Conservation (phyloP, 1,284 basidiomycete species). For the Takashimella koratensis region DNA sequence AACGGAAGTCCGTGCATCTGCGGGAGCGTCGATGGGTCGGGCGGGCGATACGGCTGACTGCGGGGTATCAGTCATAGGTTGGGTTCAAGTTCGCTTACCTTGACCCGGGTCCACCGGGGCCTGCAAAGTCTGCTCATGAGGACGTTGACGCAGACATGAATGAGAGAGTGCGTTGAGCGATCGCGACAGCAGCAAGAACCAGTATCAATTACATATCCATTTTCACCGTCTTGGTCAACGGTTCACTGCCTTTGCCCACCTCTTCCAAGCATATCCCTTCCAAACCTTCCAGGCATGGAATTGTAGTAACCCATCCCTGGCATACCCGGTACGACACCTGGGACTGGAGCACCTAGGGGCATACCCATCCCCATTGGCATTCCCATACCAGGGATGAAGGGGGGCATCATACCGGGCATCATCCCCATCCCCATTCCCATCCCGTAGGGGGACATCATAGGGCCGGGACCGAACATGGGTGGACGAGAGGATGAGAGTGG, state of each 20-base stretch:
- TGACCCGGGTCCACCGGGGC: constrained; percentile 37
- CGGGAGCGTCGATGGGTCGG: constrained; percentile 35
- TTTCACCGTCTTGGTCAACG: not conserved
- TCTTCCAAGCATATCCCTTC: constrained; percentile 29
- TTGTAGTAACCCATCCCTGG: constrained; percentile 33
- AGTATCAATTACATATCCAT: not conserved
- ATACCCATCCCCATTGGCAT: constrained; percentile 11
- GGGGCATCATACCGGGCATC: not conserved
- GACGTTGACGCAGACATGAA: too few species aligned
- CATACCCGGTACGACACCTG: constrained; percentile 36
- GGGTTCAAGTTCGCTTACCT: constrained; percentile 14
- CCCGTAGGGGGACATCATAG: not conserved
- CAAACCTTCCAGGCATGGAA: constrained; percentile 7
- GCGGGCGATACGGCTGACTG: constrained; percentile 40
- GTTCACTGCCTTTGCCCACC: constrained; percentile 12
- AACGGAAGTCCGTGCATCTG: constrained; percentile 41
- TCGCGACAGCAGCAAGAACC: not conserved
- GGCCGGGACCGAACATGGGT: constrained; percentile 15
- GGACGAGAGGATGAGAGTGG: constrained; percentile 11
- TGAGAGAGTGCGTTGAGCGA: too few species aligned
- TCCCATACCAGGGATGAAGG: constrained; percentile 12
- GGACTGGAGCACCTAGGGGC: constrained; percentile 9
- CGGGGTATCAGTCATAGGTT: not conserved
- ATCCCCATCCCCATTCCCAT: constrained; percentile 27
- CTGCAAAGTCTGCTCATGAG: constrained; percentile 32